Evolutionary conservation across 306 rosid genomes (phyloP), one percentile per base, ranked within the genome.

Genomic region (Gynostemma pentaphyllum): DNA sequence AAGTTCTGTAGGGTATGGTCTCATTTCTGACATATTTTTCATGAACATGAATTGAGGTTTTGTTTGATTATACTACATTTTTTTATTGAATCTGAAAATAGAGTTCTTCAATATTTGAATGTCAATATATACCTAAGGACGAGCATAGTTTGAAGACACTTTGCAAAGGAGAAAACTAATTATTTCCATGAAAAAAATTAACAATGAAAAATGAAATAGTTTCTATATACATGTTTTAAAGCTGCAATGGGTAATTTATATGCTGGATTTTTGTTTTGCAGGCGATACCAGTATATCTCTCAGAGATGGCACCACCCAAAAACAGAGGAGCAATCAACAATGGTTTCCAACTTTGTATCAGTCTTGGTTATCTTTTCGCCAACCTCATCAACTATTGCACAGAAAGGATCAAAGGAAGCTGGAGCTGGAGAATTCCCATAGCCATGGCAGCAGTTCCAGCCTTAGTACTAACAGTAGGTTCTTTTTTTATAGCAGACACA

Each of bases 361-460:
- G 95, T 4, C 78, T 88, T 11, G 95, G 94, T 7, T 81, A 39
- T 15, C 46, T 85, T 11, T 79, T 79, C n/a, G 96, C 96, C 8
- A 81, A 47, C 56, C 80, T 85, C 64, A 83, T 85, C 68, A 85
- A 88, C 71, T 85, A 72, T 55, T 88, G 95, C 46, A 80, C 91
- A 5, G 62, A 80, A 47, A 84, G 80, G 78, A 82, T 87, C 65
- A 21, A 82, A 70, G 82, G 68, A 5, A 77, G 79, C 11, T 78
- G 74, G 60, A 88, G 95, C 13, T 87, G 95, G 95, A 80, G 88
- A 22, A 44, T 82, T 46, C 84, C 95, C 41, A 70, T 87, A 30
- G 85, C 83, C 68, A 5, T 87, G 73, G 92, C 95, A 4, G 89
- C 85, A 32, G 64, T 87, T 40, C 92, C 92, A n/a, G 92, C 92